Base-by-base conservation (phyloP, 2,329 filamentous ascomycete genomes). In the Alternaria alternata region DNA sequence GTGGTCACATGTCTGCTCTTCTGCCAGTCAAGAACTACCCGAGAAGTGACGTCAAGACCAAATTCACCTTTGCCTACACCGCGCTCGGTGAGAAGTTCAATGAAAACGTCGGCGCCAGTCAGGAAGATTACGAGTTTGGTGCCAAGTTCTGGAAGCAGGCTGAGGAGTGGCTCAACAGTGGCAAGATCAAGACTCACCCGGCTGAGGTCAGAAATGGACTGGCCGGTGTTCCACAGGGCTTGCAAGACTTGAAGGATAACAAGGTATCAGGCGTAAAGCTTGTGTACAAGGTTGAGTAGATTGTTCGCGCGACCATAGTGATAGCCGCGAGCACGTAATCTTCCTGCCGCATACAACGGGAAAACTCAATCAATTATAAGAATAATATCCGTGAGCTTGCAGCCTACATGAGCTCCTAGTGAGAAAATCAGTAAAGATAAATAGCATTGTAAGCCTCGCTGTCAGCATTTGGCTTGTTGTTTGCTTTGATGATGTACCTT, bases 31-130 rank as follows among this genome's bases (percentile, higher is more conserved):
- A 77, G 3, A 68, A 77, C 16, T 77, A 81, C 34, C 73, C 79
- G 0, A 75, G 84, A 14, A 67, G 76, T 14, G 80, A 81, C 42
- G 79, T 84, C 38, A 82, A 83, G 64, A 72, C 77, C 20, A 78
- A 76, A 24, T 66, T 67, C 11, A 82, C 78, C 2, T 60, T 83
- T 5, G 82, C 68, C 3, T 83, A 83, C 65, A 83, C 80, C 1
- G 73, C 79, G 32, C 64, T 78, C 7, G 81, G 81, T 6, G 81
- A 83, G 55, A 62, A 63, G 12, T 78, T 57, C 77, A 68, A 52
- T 18, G 68, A 76, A 3, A 28, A 74, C n/a, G 70, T 69, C 69
- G 48, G 79, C 3, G 70, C 66, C 5, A 72, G 53, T 18, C 62
- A 65, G 24, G 54, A 68, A 18, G 67, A 77, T 28, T 75, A 68